Evolutionary conservation across 306 rosid species (phyloP).

Genomic region (Canavalia gladiata): DNA sequence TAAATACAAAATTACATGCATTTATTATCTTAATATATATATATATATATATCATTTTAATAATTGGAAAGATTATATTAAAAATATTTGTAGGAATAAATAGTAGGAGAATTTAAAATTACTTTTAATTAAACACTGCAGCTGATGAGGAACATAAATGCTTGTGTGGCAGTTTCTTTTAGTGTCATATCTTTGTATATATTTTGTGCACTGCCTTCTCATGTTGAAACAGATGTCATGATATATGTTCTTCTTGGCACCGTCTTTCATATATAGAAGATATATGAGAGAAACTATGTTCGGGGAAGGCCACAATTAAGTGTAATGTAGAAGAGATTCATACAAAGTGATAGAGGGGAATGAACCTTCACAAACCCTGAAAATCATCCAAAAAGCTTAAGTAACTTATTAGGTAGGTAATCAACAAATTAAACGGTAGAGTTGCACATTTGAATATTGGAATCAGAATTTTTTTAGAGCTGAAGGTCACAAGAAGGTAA

Average conservation of each 20-base stretch:
- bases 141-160: background rate
- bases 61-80: no score
- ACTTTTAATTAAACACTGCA: background rate
- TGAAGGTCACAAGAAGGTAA: background rate
- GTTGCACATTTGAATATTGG: background rate
- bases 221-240: constrained; percentile 1
- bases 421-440: background rate
- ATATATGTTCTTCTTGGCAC: background rate
- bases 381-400: background rate
- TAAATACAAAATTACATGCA: no score
- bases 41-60: no score
- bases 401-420: background rate
- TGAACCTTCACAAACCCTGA: background rate
- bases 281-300: background rate
- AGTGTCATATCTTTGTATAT: background rate
- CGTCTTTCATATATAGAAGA: no score
- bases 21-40: no score
- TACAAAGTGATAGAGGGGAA: background rate
- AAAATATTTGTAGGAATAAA: no score
- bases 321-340: background rate
- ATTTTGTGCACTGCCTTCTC: background rate
- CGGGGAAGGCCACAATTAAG: background rate
- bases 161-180: background rate
- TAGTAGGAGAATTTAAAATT: no score
- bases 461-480: background rate